phyloP scores from a whole-genome alignment of 345 rosid genomes.

The Pelargonium nanum region DNA sequence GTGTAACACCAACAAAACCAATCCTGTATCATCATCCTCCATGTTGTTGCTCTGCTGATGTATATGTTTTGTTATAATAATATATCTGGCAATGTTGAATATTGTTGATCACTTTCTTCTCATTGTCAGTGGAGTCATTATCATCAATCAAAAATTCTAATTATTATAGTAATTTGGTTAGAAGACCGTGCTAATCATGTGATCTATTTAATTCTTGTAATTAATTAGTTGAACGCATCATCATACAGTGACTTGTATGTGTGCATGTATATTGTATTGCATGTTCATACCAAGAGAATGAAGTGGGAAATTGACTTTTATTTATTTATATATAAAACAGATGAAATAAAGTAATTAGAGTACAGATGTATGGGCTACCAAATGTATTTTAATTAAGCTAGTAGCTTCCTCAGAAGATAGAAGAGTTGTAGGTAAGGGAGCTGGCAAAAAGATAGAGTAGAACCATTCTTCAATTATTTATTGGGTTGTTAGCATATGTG shows the following conservation, averaged over 20 bases:
- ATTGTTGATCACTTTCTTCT: not conserved
- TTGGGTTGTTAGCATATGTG: too few relatives aligned
- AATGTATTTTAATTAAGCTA: too few relatives aligned
- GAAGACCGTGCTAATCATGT: not conserved
- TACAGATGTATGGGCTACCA: too few relatives aligned
- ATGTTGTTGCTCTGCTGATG: constrained; percentile 1
- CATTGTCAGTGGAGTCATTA: not conserved
- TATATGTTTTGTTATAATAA: not conserved
- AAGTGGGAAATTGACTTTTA: not conserved
- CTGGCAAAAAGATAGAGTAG: too few relatives aligned
- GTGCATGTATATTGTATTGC: too few relatives aligned
- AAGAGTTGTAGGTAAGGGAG: too few relatives aligned
- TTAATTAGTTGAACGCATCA: not conserved
- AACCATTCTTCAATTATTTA: too few relatives aligned
- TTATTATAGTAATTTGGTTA: not conserved
- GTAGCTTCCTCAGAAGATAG: too few relatives aligned
- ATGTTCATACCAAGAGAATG: not conserved
- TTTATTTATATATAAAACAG: too few relatives aligned
- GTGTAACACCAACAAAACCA: not conserved
- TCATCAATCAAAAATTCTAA: not conserved
- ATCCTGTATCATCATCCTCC: not conserved
- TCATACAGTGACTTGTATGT: not conserved
- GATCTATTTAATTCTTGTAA: not conserved
- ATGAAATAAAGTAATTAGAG: not conserved
- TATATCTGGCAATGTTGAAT: not conserved